phyloP scores from a whole-genome alignment of 2,329 filamentous ascomycete species.

The Erysiphe neolycopersici region DNA sequence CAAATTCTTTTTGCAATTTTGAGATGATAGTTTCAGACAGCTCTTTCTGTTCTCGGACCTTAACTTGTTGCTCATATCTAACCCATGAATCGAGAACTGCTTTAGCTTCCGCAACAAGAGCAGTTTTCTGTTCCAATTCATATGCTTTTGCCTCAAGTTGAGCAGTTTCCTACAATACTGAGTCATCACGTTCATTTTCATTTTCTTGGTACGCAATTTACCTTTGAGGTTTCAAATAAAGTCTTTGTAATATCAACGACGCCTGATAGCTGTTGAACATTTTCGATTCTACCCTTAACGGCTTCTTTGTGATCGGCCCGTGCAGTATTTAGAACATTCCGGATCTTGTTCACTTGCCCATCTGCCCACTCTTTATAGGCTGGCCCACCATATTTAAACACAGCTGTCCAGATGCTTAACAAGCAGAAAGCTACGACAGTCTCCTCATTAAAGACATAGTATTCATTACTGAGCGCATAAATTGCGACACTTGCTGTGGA shows the following conservation, averaged over 20 bases:
- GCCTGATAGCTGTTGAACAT: constrained; percentile 77
- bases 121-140: constrained; percentile 91
- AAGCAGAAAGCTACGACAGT: constrained; percentile 82
- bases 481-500: constrained; percentile 71
- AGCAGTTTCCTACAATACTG: constrained; percentile 45
- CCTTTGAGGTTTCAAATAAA: constrained; percentile 95
- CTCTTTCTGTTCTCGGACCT: constrained; percentile 95
- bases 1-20: constrained; percentile 97
- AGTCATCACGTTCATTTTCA: not conserved
- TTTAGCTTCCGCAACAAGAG: constrained; percentile 82
- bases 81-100: constrained; percentile 93
- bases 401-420: constrained; percentile 70
- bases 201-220: constrained; percentile 17
- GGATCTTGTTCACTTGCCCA: constrained; percentile 72
- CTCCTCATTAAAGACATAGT: constrained; percentile 99
- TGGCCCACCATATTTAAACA: constrained; percentile 84
- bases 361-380: constrained; percentile 84
- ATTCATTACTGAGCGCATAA: constrained; percentile 96
- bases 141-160: constrained; percentile 85
- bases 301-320: constrained; percentile 85
- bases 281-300: constrained; percentile 81
- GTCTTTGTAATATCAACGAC: constrained; percentile 94
- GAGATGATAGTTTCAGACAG: constrained; percentile 76
- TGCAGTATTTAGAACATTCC: constrained; percentile 79
- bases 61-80: constrained; percentile 93